A percentile compares a stretch with the other conserved stretches of the same genome.
These are phyloP conservation scores for Saccharum officinarum DNA, from an alignment of 176 grass and related monocot species.

Conservation along the genomic window DNA sequence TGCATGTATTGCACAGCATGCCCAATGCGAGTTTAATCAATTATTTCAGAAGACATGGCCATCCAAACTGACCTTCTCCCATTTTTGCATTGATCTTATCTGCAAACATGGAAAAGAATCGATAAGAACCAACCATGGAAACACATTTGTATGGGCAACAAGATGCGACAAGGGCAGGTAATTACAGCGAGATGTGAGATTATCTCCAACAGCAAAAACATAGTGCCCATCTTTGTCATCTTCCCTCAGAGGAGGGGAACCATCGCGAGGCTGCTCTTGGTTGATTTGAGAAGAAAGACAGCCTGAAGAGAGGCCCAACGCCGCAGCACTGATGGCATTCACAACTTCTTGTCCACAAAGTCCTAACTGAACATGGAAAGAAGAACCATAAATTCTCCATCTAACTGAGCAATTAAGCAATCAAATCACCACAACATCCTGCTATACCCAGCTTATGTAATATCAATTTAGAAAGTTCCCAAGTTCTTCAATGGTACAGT, in stretches of 20 bases:
- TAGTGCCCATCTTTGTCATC: conserved; percentile 97
- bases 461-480: background rate
- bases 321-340: conserved; percentile 46
- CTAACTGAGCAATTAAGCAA: background rate
- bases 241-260: conserved; percentile 76
- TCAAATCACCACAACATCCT: too few species aligned
- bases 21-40: conserved; percentile 8
- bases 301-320: conserved; percentile 42
- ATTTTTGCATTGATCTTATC: conserved; percentile 90
- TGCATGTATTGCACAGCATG: background rate
- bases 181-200: conserved; percentile 91
- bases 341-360: conserved; percentile 82
- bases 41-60: background rate
- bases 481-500: background rate
- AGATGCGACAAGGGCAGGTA: background rate
- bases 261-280: conserved; percentile 41
- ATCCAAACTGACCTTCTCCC: conserved; percentile 81
- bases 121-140: conserved; percentile 17
- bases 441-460: too few species aligned
- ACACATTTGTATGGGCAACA: background rate
- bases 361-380: conserved; percentile 63
- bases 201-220: conserved; percentile 93
- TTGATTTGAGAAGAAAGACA: conserved; percentile 45
- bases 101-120: conserved; percentile 33
- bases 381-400: background rate